phyloP scores from a whole-genome alignment of 2,329 filamentous ascomycete genomes.

The Westerdykella ornata region DNA sequence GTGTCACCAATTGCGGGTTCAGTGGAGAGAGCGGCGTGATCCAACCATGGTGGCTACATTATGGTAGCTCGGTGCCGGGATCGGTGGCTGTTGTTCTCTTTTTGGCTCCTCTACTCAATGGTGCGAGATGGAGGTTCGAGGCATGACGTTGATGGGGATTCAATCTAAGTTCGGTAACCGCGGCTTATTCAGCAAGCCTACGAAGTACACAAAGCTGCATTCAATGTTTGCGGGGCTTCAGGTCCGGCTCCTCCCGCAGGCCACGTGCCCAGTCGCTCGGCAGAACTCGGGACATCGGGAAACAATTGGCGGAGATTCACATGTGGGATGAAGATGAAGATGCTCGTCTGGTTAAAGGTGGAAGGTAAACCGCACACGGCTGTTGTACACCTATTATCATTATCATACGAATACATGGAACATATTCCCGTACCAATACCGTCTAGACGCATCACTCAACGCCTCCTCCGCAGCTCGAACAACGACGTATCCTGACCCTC shows the following conservation, averaged over 20 bases:
- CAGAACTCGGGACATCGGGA: no score
- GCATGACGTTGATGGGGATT: neutral
- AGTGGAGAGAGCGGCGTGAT: no score
- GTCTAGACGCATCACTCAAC: slow-evolving; percentile 2
- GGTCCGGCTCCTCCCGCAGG: neutral
- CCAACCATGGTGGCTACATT: no score
- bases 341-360: neutral
- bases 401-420: no score
- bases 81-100: neutral
- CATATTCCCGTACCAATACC: no score
- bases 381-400: neutral
- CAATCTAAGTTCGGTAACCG: neutral
- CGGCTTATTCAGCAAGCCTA: neutral
- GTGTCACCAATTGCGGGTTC: no score
- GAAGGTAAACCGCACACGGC: neutral
- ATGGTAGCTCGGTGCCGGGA: neutral
- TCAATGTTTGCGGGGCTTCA: no score
- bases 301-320: no score
- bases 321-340: no score
- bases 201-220: neutral
- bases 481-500: slow-evolving; percentile 3
- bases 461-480: slow-evolving; percentile 9
- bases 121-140: neutral
- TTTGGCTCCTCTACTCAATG: no score
- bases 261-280: neutral